Evolutionary conservation across 2,329 filamentous ascomycete genomes (phyloP).

Genomic region (Cladophialophora yegresii): DNA sequence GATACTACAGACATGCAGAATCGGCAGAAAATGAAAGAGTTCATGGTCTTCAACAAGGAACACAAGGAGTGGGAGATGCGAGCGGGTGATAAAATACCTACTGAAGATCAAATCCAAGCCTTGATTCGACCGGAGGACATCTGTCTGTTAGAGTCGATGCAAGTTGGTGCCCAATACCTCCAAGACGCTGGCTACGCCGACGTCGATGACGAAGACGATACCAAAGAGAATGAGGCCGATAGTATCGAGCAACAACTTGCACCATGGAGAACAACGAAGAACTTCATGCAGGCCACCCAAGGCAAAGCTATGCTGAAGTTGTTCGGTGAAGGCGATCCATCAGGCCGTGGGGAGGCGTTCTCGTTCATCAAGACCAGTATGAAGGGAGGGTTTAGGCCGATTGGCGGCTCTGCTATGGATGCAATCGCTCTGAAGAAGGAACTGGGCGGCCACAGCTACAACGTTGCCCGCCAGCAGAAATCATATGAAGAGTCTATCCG

Average conservation of each 20-base stretch:
- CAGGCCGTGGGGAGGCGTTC: slow-evolving; percentile 88
- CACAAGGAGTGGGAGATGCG: slow-evolving; percentile 83
- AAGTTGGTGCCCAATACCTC: slow-evolving; percentile 87
- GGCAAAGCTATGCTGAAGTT: slow-evolving; percentile 96
- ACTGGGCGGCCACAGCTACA: slow-evolving; percentile 89
- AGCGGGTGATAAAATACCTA: slow-evolving; percentile 71
- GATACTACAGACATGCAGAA: slow-evolving; percentile 95
- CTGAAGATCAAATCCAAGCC: slow-evolving; percentile 75
- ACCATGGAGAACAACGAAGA: slow-evolving; percentile 95
- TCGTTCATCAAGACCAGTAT: slow-evolving; percentile 98
- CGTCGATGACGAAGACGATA: slow-evolving; percentile 54
- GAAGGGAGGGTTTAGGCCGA: slow-evolving; percentile 94
- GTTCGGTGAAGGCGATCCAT: slow-evolving; percentile 92
- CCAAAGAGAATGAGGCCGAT: slow-evolving; percentile 69
- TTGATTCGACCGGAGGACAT: slow-evolving; percentile 97
- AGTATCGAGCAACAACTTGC: slow-evolving; percentile 85
- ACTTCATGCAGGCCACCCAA: slow-evolving; percentile 89
- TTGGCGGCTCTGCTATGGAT: slow-evolving; percentile 84
- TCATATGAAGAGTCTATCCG: slow-evolving; percentile 90
- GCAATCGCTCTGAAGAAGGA: slow-evolving; percentile 80
- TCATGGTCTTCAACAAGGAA: slow-evolving; percentile 86
- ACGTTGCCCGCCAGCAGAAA: slow-evolving; percentile 89
- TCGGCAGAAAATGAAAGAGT: slow-evolving; percentile 94
- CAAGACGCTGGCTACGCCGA: slow-evolving; percentile 84
- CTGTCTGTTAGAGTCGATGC: slow-evolving; percentile 93